Conservation (phyloP, 805 yeast genomes). For the Starmera dryadoides region DNA sequence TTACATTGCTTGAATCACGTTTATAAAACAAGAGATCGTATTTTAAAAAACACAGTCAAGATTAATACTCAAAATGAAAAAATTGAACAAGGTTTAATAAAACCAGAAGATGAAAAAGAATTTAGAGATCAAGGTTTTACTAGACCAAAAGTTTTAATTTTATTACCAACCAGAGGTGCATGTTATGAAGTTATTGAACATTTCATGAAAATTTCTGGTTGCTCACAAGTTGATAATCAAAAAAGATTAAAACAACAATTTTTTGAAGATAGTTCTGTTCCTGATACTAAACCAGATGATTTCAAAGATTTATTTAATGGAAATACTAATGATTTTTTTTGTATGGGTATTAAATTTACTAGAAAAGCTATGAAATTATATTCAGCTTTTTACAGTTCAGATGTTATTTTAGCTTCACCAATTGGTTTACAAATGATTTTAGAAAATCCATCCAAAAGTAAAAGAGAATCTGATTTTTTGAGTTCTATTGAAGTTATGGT, state of each 20-base stretch:
- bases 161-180: conserved; percentile 78
- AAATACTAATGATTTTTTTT: conserved; percentile 85
- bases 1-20: conserved; percentile 79
- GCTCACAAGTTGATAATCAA: conserved; percentile 74
- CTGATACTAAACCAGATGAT: conserved; percentile 66
- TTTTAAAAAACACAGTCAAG: conserved; percentile 68
- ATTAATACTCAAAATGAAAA: conserved; percentile 35
- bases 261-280: conserved; percentile 39
- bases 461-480: conserved; percentile 71
- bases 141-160: conserved; percentile 77
- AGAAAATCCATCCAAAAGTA: conserved; percentile 51
- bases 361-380: conserved; percentile 81
- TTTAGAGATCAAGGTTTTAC: conserved; percentile 92
- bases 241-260: conserved; percentile 71
- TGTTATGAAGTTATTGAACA: conserved; percentile 64
- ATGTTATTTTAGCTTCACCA: conserved; percentile 86
- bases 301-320: conserved; percentile 78
- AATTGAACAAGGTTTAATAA: conserved; percentile 25
- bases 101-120: conserved; percentile 45
- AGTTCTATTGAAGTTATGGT: conserved; percentile 81
- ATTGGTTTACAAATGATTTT: conserved; percentile 77
- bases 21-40: conserved; percentile 78
- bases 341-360: conserved; percentile 85
- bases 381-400: conserved; percentile 78
- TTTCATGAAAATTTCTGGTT: conserved; percentile 54